Conservation (phyloP, 108 stramenopile genomes). For the Halocafeteria seosinensis region DNA sequence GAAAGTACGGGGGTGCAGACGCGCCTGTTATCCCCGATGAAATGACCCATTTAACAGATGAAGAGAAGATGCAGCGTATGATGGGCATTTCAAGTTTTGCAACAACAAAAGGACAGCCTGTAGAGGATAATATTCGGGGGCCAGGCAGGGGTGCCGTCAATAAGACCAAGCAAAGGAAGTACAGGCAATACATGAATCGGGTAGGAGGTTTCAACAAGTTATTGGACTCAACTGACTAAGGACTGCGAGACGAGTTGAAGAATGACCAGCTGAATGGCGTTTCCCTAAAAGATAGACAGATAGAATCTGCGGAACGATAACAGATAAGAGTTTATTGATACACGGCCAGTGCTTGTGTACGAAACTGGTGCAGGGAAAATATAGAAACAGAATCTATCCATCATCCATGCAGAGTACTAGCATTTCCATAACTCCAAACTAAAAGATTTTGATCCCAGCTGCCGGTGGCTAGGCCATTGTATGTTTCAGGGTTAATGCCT, state of each 20-base stretch:
- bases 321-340: no score
- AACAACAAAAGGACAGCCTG: constrained; percentile 65
- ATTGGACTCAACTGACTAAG: constrained; percentile 42
- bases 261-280: no score
- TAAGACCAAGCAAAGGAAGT: constrained; percentile 76
- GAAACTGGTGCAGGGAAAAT: no score
- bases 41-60: constrained; percentile 1
- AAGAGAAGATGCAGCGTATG: constrained; percentile 60
- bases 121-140: constrained; percentile 65
- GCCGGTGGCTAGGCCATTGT: constrained; percentile 83
- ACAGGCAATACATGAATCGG: constrained; percentile 95
- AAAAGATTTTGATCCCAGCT: constrained; percentile 58
- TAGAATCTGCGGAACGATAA: no score
- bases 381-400: no score
- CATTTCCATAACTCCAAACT: no score
- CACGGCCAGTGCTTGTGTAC: no score
- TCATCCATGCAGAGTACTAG: no score
- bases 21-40: background rate
- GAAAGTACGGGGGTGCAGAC: background rate
- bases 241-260: no score
- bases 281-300: no score
- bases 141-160: constrained; percentile 67
- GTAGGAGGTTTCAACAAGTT: constrained; percentile 76
- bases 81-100: constrained; percentile 81
- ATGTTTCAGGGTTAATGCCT: constrained; percentile 66